A percentile compares a stretch with the other conserved stretches of the same genome.
These are phyloP conservation scores for Ceratocystis papillata DNA, from an alignment of 2,329 filamentous ascomycete genomes.

Conservation along the genomic window DNA sequence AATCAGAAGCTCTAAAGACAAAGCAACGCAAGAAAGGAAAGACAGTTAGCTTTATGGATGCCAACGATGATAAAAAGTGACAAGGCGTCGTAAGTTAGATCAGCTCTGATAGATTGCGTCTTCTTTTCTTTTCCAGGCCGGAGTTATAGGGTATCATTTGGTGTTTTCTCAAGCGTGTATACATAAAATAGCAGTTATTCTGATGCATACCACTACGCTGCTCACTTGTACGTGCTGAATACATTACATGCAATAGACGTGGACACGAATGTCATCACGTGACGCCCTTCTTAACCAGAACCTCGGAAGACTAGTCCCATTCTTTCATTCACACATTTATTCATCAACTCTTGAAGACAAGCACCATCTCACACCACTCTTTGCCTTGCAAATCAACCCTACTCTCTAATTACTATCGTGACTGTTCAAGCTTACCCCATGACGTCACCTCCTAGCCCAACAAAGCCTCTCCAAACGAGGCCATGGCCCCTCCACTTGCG, in stretches of 20 bases:
- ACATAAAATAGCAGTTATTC: no score
- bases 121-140: not conserved
- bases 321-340: not conserved
- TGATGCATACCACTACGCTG: no score
- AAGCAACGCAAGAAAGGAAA: slow-evolving; percentile 30
- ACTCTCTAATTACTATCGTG: not conserved
- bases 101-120: not conserved
- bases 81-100: slow-evolving; percentile 15
- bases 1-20: slow-evolving; percentile 30
- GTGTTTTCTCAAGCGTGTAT: not conserved
- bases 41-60: slow-evolving; percentile 25
- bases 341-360: not conserved
- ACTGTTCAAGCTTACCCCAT: not conserved
- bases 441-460: not conserved
- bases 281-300: not conserved
- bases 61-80: slow-evolving; percentile 27
- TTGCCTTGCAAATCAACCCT: not conserved
- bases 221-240: no score
- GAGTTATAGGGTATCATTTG: not conserved
- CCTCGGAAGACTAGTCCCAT: not conserved
- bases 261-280: not conserved
- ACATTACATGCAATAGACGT: no score
- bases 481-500: not conserved
- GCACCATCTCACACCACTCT: not conserved
- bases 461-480: not conserved